phyloP scores from a whole-genome alignment of 305 asterid species.

The Plantago rigida region DNA sequence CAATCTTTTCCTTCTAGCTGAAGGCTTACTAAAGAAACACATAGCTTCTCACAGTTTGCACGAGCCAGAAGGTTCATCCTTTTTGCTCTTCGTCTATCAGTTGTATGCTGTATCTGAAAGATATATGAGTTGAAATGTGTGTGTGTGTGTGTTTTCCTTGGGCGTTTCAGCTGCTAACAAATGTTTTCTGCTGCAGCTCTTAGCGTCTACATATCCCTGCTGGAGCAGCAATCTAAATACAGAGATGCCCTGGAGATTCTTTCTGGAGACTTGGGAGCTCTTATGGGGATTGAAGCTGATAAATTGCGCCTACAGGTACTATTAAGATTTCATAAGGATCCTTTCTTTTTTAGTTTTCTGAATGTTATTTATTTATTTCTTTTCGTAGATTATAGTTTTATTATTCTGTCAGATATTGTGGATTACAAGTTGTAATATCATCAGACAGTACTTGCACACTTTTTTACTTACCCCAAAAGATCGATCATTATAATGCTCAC shows the following conservation, averaged over 20 bases:
- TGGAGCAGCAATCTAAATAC: conserved; percentile 82
- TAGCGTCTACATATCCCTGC: conserved; percentile 63
- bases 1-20: conserved; percentile 76
- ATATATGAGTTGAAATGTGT: neutral
- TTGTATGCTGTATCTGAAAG: conserved; percentile 23
- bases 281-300: conserved; percentile 89
- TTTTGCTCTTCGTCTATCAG: conserved; percentile 13
- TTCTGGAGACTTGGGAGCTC: conserved; percentile 82
- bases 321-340: conserved; percentile 16
- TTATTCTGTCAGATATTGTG: conserved; percentile 10
- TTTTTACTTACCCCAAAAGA: too few species aligned
- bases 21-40: conserved; percentile 93
- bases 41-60: conserved; percentile 83
- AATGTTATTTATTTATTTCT: neutral
- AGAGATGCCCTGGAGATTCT: conserved; percentile 79
- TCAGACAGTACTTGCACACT: too few species aligned
- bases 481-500: neutral
- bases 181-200: conserved; percentile 67
- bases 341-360: conserved; percentile 1
- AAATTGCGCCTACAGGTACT: conserved; percentile 85
- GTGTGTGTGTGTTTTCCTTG: neutral
- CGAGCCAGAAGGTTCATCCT: conserved; percentile 79
- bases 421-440: neutral
- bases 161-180: conserved; percentile 30
- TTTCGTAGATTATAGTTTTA: conserved; percentile 2